phyloP scores from a whole-genome alignment of 805 yeast genomes.

The Saturnispora halmiae region DNA sequence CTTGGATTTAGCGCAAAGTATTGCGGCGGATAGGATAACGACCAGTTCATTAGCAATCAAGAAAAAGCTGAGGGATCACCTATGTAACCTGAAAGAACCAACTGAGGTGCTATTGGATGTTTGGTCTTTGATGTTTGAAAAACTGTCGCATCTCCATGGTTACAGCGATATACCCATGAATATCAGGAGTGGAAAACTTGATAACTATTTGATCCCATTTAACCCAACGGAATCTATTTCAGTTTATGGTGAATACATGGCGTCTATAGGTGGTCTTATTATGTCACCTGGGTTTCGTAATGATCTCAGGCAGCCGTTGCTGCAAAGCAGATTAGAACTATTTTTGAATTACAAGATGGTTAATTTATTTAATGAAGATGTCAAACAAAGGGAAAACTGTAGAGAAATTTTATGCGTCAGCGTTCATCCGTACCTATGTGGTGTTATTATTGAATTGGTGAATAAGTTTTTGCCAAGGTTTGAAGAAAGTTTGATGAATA shows the following conservation, averaged over 20 bases:
- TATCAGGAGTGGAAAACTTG: not conserved
- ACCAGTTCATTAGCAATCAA: slow-evolving; percentile 70
- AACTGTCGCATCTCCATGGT: slow-evolving; percentile 17
- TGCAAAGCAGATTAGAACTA: slow-evolving; percentile 21
- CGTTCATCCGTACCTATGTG: slow-evolving; percentile 38
- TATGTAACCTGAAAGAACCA: slow-evolving; percentile 27
- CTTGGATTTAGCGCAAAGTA: slow-evolving; percentile 31
- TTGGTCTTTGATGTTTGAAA: slow-evolving; percentile 39
- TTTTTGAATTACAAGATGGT: slow-evolving; percentile 22
- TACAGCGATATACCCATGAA: slow-evolving; percentile 5
- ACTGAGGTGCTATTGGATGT: slow-evolving; percentile 33
- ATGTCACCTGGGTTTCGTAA: slow-evolving; percentile 26
- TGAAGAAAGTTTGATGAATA: slow-evolving; percentile 17
- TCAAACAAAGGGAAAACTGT: slow-evolving; percentile 51
- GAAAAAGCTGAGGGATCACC: slow-evolving; percentile 46
- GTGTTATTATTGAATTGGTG: slow-evolving; percentile 18
- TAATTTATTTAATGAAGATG: slow-evolving; percentile 20
- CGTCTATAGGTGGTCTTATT: slow-evolving; percentile 60
- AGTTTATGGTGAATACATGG: slow-evolving; percentile 64
- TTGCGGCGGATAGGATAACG: slow-evolving; percentile 49
- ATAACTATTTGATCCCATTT: slow-evolving; percentile 5
- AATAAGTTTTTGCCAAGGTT: slow-evolving; percentile 19
- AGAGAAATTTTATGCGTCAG: slow-evolving; percentile 52
- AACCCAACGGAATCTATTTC: slow-evolving; percentile 15
- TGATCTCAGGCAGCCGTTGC: slow-evolving; percentile 23